Base-by-base conservation (phyloP, 108 stramenopile genomes). In the Aurantiochytrium sp. region DNA sequence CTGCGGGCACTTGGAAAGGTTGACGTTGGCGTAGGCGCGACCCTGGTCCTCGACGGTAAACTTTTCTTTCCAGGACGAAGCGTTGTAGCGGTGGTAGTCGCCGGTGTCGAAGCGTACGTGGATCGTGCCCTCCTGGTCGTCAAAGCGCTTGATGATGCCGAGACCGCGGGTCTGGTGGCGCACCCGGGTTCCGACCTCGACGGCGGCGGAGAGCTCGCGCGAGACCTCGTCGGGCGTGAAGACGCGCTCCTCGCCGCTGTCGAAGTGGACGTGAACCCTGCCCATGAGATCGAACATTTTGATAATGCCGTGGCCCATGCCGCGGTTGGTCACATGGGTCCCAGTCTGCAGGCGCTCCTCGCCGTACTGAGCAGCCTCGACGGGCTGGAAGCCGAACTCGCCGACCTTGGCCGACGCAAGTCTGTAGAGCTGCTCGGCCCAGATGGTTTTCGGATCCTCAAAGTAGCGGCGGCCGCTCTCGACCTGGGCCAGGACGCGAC, bases 1-100 rank as follows among this genome's bases (percentile, higher is more conserved):
- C 3, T 81, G 73, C 73, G 39, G 39, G 73, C 73, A 81, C 45
- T 81, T 81, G 3, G 73, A 81, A 81, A 81, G 73, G n/a, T 81
- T 41, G 42, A 81, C 73, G 32, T 81, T 81, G 59, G 59, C 59
- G 34, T 65, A 65, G 8, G 59, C 59, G 59, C 59, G 59, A 27
- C 24, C 59, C 19, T 65, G 59, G 3, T 81, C 32, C 39, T 39
- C 45, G 45, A 81, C 73, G 45, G n/a, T 41, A 42, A 81, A 27
- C 73, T 81, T 81, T 30, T 48, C 45, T 1, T 81, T 81, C 73
- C 73, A 81, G 6, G 73, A 81, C 21, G 21, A 6, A 21, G 39
- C n/a, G 45, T 2, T 81, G 45, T 81, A 81, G 2, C 73, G 73
- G 24, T 81, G 73, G 32, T 81, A 81, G 10, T 81, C 73, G 39